Evolutionary conservation across 148 eudicot genomes (phyloP), one percentile per base, ranked within the genome.

Genomic region (Simmondsia chinensis): DNA sequence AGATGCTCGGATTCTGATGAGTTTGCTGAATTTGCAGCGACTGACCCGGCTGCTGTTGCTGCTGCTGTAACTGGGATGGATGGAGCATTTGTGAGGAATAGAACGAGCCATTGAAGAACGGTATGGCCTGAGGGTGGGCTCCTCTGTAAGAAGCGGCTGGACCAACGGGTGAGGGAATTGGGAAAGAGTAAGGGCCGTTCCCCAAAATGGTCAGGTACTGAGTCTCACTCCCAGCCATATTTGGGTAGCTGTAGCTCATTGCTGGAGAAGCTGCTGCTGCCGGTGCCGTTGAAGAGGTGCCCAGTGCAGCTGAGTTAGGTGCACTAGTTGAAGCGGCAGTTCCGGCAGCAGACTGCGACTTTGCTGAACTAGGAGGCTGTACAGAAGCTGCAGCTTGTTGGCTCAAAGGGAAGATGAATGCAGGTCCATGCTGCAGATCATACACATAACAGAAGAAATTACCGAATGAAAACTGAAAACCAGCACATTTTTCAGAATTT

Each of bases 61-160:
- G 81, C 49, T 59, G 82, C 60, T 75, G 96, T 32, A 88, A 42
- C 66, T 81, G 97, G 4, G 88, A 72, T 9, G 93, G 95, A 57
- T 85, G 97, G 24, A 85, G 65, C 81, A 86, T 76, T 38, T 74
- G 99, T 8, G 95, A 76, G 3, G 97, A 54, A 65, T 82, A 93
- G 69, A 76, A 93, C 17, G 94, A 66, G 27, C 96, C 84, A 25
- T 77, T 86, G 63, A 75, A 82, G 60, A 74, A 50, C 15, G 95
- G 83, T 79, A 85, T 65, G 7, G 87, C 62, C 47, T 79, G 95
- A 43, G 81, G 69, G 45, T 82, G 94, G 9, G 69, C 18, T 35
- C 89, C 99, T 24, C 94, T 51, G 37, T 69, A 86, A 34, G 76
- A 59, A 11, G 94, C 81, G 3, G 83, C 68, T 9, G 70, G 74